Evolutionary conservation across 495 filamentous ascomycete species (phyloP).

Genomic region (Penicillium paradoxum): DNA sequence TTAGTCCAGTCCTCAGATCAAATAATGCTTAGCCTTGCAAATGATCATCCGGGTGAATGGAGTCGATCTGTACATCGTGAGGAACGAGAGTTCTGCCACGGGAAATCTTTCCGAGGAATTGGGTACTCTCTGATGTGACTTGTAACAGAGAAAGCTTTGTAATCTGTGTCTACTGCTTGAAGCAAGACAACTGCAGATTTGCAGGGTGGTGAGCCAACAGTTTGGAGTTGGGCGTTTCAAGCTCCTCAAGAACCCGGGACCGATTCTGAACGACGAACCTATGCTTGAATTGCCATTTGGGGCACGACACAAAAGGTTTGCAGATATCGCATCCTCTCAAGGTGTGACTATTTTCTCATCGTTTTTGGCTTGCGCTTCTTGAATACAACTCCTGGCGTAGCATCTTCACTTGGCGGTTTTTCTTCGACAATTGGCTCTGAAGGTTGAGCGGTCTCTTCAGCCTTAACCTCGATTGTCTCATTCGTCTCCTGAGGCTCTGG

Average conservation of each 20-base stretch:
- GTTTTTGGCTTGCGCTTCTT: conserved; percentile 88
- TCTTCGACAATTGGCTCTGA: conserved; percentile 4
- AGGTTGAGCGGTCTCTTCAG: conserved; percentile 26
- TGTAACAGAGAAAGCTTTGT: background rate
- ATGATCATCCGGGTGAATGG: background rate
- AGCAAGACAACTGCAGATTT: background rate
- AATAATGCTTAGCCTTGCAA: background rate
- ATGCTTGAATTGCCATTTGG: background rate
- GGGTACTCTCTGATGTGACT: background rate
- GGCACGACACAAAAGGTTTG: background rate
- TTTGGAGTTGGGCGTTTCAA: background rate
- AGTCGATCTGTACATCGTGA: background rate
- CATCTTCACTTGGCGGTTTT: conserved; percentile 28
- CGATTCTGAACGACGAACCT: background rate
- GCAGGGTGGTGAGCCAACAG: background rate
- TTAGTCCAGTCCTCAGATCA: background rate
- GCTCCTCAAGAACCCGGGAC: background rate
- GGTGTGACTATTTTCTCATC: conserved; percentile 39
- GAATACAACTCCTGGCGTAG: conserved; percentile 58
- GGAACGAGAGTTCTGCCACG: background rate
- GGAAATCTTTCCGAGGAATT: background rate
- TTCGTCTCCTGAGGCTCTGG: conserved; percentile 1
- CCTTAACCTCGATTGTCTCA: conserved; percentile 11
- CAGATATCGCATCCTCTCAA: background rate
- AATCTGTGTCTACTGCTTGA: background rate